Conservation (phyloP, 1,139 yeast genomes). For the Protomyces arabidopsidicola region DNA sequence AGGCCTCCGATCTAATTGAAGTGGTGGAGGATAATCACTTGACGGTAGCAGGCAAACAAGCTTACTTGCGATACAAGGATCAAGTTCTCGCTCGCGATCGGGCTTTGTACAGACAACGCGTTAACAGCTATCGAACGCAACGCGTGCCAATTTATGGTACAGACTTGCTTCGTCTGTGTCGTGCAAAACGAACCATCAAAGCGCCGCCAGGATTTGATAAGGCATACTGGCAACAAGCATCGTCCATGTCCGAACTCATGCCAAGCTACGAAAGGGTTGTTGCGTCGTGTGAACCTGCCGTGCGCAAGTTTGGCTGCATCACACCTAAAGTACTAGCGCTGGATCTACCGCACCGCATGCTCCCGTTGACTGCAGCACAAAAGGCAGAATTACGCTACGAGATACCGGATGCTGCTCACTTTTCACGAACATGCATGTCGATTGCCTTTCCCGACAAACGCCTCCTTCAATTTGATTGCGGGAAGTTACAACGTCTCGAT, state of each 20-base stretch:
- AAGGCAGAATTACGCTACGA: constrained; percentile 32
- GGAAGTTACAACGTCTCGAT: constrained; percentile 85
- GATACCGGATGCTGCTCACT: constrained; percentile 66
- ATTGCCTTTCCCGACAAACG: constrained; percentile 96
- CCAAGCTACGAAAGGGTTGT: constrained; percentile 11
- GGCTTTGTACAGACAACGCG: background rate
- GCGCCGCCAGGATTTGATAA: background rate
- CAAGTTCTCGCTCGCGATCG: background rate
- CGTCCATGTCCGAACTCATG: background rate
- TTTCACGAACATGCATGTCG: constrained; percentile 76
- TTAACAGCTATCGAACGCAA: constrained; percentile 41
- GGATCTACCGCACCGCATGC: constrained; percentile 55
- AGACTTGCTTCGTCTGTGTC: constrained; percentile 39
- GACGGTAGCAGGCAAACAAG: background rate
- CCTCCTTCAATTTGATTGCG: constrained; percentile 89
- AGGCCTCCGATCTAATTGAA: constrained; percentile 36
- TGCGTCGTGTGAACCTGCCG: constrained; percentile 36
- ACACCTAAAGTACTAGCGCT: constrained; percentile 82
- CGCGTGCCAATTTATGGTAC: constrained; percentile 57
- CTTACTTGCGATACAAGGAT: background rate
- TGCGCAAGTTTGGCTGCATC: constrained; percentile 76
- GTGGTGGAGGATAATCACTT: background rate
- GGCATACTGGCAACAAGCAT: background rate
- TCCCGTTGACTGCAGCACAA: constrained; percentile 37
- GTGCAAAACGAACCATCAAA: background rate